Evolutionary conservation across 179 eudicot genomes (phyloP), one percentile per base, ranked within the genome.

Genomic region (Drosera spatulata): DNA sequence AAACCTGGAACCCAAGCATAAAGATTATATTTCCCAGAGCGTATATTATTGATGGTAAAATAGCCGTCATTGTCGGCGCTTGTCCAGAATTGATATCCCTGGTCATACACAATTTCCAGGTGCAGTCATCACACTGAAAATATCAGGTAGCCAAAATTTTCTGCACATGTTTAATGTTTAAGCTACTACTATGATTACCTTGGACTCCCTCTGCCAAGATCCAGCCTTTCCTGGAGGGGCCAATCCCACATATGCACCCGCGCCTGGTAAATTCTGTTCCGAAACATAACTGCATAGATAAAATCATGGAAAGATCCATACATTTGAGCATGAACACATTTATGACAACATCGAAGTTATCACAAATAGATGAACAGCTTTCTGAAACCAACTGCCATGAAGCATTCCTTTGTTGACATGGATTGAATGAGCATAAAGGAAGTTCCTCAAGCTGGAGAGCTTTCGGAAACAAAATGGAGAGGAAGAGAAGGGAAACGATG

Each of bases 41-140:
- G 81, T 66, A 86, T 66, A 40, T 75, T 67, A 13, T 66, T 61
- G 37, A 89, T 83, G 65, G 61, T 58, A 63, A 86, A 93, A 54
- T 71, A 71, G n/a, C 99, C 99, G 15, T 74, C 37, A 47, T 76
- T 84, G 47, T 93, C 85, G 50, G 94, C 59, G 68, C 39, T 81
- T 11, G 84, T 80, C 99, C 99, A 93, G 47, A 84, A 93, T 60
- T 93, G 99, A 64, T 93, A 93, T 53, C 84, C 94, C 99, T 93
- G 77, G 13, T 50, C n/a, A 50, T 7, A 45, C 10, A 45, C 49
- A 45, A 45, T 10, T 45, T 45, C 49, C 7, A 45, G 7, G 10
- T 45, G 10, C 7, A 45, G 49, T 22, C 33, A 22, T 22, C 33
- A 22, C 33, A 22, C 33, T 22, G 33, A 22, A 22, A 0, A 22